Evolutionary conservation across 208 protist species (phyloP).

Genomic region (Leishmania lainsoni): DNA sequence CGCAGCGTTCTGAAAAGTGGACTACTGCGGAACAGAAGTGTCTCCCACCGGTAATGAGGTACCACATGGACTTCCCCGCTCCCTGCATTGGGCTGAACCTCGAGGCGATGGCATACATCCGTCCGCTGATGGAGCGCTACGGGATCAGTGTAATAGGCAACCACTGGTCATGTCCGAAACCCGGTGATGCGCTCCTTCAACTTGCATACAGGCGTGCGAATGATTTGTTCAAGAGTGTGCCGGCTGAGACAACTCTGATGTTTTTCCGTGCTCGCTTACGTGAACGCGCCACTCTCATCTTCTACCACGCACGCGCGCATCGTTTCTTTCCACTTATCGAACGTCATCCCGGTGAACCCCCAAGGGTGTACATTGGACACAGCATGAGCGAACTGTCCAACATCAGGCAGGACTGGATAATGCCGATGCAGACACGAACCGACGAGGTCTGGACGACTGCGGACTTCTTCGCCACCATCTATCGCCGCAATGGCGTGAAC

Average conservation of each 20-base stretch:
- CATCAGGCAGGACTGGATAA: slow-evolving; percentile 29
- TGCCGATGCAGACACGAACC: not conserved
- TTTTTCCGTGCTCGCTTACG: slow-evolving; percentile 10
- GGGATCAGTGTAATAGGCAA: not conserved
- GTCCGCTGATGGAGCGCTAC: slow-evolving; percentile 46
- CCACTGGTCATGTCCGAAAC: not conserved
- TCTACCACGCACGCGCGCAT: slow-evolving; percentile 31
- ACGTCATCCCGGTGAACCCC: not conserved
- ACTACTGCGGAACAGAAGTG: not conserved
- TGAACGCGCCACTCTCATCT: slow-evolving; percentile 12
- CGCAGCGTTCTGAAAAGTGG: not conserved
- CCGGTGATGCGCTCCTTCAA: slow-evolving; percentile 7
- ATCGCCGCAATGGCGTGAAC: slow-evolving; percentile 33
- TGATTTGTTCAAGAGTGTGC: not conserved
- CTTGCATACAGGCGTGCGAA: slow-evolving; percentile 12
- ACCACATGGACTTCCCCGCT: not conserved
- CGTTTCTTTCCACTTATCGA: not conserved
- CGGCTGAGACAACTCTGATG: not conserved
- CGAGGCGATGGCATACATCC: slow-evolving; percentile 42
- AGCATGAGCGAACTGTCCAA: slow-evolving; percentile 57
- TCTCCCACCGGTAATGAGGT: slow-evolving; percentile 14
- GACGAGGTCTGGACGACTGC: slow-evolving; percentile 65
- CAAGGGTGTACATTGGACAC: slow-evolving; percentile 26
- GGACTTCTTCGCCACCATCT: slow-evolving; percentile 51
- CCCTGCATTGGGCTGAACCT: slow-evolving; percentile 36